These are phyloP conservation scores for Suhomyces anneliseae DNA, from an alignment of 1,139 yeast genomes.

Conservation along the genomic window DNA sequence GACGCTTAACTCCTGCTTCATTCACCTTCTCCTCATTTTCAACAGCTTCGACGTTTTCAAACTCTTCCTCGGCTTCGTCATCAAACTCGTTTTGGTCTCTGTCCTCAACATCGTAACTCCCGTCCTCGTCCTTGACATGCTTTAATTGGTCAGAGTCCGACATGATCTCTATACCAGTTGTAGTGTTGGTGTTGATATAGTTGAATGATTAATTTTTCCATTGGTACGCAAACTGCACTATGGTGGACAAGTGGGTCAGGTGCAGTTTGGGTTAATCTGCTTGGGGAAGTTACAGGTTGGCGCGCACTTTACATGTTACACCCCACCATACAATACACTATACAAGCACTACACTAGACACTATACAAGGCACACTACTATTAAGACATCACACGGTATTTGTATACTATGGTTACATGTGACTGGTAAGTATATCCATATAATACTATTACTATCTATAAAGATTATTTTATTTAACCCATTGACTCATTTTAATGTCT, in stretches of 20 bases:
- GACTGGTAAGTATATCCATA: too few relatives aligned
- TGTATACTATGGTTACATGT: too few relatives aligned
- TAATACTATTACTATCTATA: too few relatives aligned
- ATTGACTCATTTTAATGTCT: too few relatives aligned
- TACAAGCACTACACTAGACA: too few relatives aligned
- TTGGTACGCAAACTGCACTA: background rate
- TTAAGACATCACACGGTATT: too few relatives aligned
- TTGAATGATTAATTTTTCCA: conserved; percentile 3
- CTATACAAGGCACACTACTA: too few relatives aligned
- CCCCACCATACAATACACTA: too few relatives aligned
- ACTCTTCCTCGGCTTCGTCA: conserved; percentile 26
- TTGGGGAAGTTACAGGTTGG: background rate
- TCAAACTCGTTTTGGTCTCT: conserved; percentile 52
- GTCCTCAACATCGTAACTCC: conserved; percentile 21
- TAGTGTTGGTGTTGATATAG: conserved; percentile 7
- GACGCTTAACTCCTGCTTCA: conserved; percentile 8
- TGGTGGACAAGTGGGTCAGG: background rate
- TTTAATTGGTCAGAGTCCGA: conserved; percentile 9
- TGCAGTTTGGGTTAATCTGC: background rate
- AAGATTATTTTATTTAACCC: too few relatives aligned
- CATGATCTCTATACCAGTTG: conserved; percentile 5
- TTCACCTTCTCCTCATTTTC: conserved; percentile 8
- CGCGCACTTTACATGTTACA: too few relatives aligned
- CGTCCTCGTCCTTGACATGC: conserved; percentile 14
- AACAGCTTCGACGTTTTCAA: conserved; percentile 8